Evolutionary conservation across 768 basidiomycete genomes (phyloP).

Genomic region (Termitomyces sp.): DNA sequence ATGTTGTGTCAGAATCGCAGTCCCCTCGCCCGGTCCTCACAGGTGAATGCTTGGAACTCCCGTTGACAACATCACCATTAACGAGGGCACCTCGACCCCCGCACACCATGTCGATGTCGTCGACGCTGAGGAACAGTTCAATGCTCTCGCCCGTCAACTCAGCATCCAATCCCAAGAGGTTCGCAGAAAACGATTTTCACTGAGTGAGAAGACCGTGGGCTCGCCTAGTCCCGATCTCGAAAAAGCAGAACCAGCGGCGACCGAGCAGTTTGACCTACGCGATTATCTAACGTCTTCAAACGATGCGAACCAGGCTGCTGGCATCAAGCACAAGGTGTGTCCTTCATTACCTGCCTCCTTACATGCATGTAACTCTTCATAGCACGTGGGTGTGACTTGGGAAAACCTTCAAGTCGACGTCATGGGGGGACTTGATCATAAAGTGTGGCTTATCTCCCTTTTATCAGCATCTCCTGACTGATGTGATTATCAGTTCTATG

Average conservation of each 20-base stretch:
- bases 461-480: not conserved
- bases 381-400: slow-evolving; percentile 74
- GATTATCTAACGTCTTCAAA: slow-evolving; percentile 66
- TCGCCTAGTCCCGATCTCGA: slow-evolving; percentile 40
- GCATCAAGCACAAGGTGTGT: slow-evolving; percentile 58
- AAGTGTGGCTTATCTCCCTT: slow-evolving; percentile 30
- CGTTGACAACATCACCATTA: slow-evolving; percentile 22
- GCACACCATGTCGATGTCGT: slow-evolving; percentile 40
- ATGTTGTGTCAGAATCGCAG: not conserved
- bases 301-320: slow-evolving; percentile 57
- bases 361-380: not conserved
- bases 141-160: slow-evolving; percentile 44
- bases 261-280: slow-evolving; percentile 51
- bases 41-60: slow-evolving; percentile 24
- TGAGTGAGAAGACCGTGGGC: slow-evolving; percentile 24
- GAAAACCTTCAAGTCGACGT: slow-evolving; percentile 61
- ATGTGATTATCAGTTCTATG: slow-evolving; percentile 36
- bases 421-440: slow-evolving; percentile 46
- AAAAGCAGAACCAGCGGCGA: slow-evolving; percentile 23
- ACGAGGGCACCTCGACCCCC: slow-evolving; percentile 16
- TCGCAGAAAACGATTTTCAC: slow-evolving; percentile 15
- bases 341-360: not conserved
- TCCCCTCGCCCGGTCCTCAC: not conserved
- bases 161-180: slow-evolving; percentile 21
- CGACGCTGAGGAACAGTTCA: slow-evolving; percentile 47